Conservation (phyloP, 768 basidiomycete species). For the Suillus bovinus region DNA sequence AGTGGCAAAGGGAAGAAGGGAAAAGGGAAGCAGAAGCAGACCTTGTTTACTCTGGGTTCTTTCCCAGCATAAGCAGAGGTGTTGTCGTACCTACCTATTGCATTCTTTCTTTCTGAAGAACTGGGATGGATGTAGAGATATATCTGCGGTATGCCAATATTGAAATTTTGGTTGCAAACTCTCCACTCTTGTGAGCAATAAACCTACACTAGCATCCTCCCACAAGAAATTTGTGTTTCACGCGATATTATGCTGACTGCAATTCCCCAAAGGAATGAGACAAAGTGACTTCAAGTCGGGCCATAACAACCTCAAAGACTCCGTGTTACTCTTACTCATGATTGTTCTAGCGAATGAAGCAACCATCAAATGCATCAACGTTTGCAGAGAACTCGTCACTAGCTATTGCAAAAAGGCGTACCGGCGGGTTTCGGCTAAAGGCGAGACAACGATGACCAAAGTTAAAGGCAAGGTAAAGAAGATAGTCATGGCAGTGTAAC, state of each 20-base stretch:
- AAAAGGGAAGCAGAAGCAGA: slow-evolving; percentile 86
- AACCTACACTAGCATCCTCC: neutral
- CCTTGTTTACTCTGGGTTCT: slow-evolving; percentile 65
- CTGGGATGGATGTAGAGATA: neutral
- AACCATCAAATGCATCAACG: neutral
- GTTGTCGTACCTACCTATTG: neutral
- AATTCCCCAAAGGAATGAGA: neutral
- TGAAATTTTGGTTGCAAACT: neutral
- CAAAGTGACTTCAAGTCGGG: neutral
- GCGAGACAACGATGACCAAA: neutral
- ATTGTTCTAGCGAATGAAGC: neutral
- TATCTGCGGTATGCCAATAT: neutral
- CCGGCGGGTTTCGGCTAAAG: neutral
- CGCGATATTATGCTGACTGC: neutral
- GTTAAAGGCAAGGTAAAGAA: neutral
- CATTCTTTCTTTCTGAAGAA: neutral
- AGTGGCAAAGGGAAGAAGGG: slow-evolving; percentile 64
- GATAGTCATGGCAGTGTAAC: neutral
- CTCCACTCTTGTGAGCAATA: neutral
- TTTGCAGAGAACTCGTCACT: neutral
- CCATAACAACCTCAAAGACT: neutral
- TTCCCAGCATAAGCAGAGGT: slow-evolving; percentile 37
- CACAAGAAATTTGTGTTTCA: neutral
- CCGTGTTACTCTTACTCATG: neutral
- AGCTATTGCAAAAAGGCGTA: neutral